Conservation (phyloP, 495 filamentous ascomycete genomes). For the Talaromyces thailandensis region DNA sequence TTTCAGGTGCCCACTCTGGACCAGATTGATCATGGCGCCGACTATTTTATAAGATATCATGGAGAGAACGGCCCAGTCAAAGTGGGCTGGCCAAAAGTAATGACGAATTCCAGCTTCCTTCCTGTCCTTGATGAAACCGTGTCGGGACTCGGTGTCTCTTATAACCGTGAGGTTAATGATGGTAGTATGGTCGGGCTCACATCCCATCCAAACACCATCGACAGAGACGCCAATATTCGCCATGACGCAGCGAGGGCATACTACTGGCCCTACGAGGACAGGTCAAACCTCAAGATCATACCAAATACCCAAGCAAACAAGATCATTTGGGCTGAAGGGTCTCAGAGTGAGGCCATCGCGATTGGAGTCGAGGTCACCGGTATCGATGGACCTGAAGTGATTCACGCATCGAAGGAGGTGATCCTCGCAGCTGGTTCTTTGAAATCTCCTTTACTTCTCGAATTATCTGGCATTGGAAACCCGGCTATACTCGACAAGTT, state of each 20-base stretch:
- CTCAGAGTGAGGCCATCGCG: neutral
- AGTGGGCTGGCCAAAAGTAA: slow-evolving; percentile 33
- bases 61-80: slow-evolving; percentile 35
- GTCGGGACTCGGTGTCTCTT: slow-evolving; percentile 11
- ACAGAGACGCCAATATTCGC: slow-evolving; percentile 19
- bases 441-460: slow-evolving; percentile 46
- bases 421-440: slow-evolving; percentile 49
- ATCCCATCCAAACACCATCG: slow-evolving; percentile 11
- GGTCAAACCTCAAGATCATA: slow-evolving; percentile 37
- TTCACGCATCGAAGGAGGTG: slow-evolving; percentile 47
- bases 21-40: slow-evolving; percentile 30
- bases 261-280: slow-evolving; percentile 16
- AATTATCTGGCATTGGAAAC: slow-evolving; percentile 52
- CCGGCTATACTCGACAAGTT: slow-evolving; percentile 19
- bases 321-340: slow-evolving; percentile 21
- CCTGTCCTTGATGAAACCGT: slow-evolving; percentile 18
- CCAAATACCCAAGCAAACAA: slow-evolving; percentile 33
- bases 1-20: slow-evolving; percentile 28
- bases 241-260: slow-evolving; percentile 30
- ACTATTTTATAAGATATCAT: slow-evolving; percentile 37
- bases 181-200: slow-evolving; percentile 17
- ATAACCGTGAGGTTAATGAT: slow-evolving; percentile 12
- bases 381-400: slow-evolving; percentile 25
- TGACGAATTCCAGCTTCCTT: slow-evolving; percentile 6
- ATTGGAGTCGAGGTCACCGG: slow-evolving; percentile 17